Evolutionary conservation across 2,329 filamentous ascomycete species (phyloP).

Genomic region (Calonectria pseudoreteaudii): DNA sequence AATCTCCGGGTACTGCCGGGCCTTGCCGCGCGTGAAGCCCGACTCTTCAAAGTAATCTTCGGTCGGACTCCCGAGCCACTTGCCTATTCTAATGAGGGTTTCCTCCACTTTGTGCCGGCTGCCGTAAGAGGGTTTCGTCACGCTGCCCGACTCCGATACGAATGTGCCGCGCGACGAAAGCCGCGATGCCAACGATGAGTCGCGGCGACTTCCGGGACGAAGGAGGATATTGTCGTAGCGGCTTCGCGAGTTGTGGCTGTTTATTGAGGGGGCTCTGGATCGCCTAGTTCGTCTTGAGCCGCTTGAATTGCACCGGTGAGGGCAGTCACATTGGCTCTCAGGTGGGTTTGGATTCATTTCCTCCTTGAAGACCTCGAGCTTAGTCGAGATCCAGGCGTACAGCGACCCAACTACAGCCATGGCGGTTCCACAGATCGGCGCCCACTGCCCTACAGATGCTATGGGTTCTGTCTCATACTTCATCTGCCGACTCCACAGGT

Average conservation of each 20-base stretch:
- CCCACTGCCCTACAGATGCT: conserved; percentile 73
- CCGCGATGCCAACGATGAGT: neutral
- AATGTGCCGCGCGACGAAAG: neutral
- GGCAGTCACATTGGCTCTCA: conserved; percentile 27
- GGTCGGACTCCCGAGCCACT: conserved; percentile 60
- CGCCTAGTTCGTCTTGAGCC: neutral
- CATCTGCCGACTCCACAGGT: conserved; percentile 70
- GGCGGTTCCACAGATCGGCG: conserved; percentile 67
- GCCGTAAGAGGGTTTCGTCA: conserved; percentile 32
- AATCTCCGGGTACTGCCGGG: conserved; percentile 65
- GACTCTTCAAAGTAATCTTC: conserved; percentile 61
- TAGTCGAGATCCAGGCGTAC: conserved; percentile 61
- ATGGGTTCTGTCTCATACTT: conserved; percentile 72
- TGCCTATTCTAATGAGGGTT: conserved; percentile 55
- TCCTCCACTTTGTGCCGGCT: conserved; percentile 57
- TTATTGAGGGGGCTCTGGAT: neutral
- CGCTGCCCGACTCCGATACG: neutral
- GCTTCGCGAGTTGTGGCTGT: neutral
- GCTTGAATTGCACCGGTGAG: neutral
- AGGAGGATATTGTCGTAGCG: neutral
- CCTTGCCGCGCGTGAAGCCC: conserved; percentile 59
- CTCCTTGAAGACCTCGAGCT: conserved; percentile 37
- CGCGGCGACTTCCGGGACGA: neutral
- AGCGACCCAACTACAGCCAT: conserved; percentile 70
- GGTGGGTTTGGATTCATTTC: neutral